A percentile compares a stretch with the other conserved stretches of the same genome.
phyloP scores from a whole-genome alignment of 73 alveolate genomes.

The Effrenium voratum region DNA sequence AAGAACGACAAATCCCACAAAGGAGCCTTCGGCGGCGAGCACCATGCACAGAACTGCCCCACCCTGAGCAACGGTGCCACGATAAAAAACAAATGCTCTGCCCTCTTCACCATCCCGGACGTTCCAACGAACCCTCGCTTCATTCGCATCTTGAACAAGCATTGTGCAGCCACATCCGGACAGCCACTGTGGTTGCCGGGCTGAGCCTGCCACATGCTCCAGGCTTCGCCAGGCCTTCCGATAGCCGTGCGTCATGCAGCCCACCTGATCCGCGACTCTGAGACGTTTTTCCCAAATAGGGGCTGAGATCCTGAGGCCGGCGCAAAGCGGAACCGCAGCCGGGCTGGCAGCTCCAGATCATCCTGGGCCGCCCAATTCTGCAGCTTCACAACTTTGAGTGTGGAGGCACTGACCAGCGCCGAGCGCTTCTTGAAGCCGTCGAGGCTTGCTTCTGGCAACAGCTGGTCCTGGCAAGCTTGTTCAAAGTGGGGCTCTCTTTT shows the following conservation, averaged over 20 bases:
- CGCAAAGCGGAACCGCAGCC: slow-evolving; percentile 62
- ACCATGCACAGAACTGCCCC: slow-evolving; percentile 54
- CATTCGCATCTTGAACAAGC: too few relatives aligned
- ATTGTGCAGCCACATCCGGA: too few relatives aligned
- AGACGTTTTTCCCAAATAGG: background rate
- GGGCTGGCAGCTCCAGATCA: slow-evolving; percentile 47
- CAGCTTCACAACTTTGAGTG: background rate
- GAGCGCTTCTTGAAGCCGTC: slow-evolving; percentile 77
- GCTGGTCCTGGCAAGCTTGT: slow-evolving; percentile 38
- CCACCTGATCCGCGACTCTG: slow-evolving; percentile 14
- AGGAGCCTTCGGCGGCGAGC: slow-evolving; percentile 37
- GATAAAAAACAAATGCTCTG: too few relatives aligned
- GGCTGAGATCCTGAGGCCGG: background rate
- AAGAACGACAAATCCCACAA: too few relatives aligned
- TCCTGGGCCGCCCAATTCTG: background rate
- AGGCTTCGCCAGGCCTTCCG: slow-evolving; percentile 74
- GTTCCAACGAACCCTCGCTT: too few relatives aligned
- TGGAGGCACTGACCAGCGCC: slow-evolving; percentile 7
- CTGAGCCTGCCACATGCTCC: slow-evolving; percentile 16
- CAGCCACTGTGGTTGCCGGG: too few relatives aligned
- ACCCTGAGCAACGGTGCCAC: too few relatives aligned
- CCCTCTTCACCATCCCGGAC: too few relatives aligned
- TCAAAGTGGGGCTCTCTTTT: background rate
- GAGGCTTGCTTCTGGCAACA: slow-evolving; percentile 67
- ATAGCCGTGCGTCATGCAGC: slow-evolving; percentile 62